Conservation (phyloP, 441 rosid species). For the Daphne laureola region DNA sequence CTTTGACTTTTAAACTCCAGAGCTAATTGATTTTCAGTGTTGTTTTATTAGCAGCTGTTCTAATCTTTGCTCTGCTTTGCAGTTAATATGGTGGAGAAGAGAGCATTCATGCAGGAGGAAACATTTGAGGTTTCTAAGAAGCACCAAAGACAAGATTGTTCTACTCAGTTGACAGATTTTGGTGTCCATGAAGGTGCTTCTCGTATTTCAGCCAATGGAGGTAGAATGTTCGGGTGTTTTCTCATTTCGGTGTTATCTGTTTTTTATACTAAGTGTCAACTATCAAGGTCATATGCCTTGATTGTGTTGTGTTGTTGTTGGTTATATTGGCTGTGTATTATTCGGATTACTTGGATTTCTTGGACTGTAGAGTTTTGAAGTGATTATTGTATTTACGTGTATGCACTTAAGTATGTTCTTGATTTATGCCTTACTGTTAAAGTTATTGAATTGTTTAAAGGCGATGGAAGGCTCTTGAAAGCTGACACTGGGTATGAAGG, state of each 20-base stretch:
- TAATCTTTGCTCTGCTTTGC: slow-evolving; percentile 9
- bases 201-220: slow-evolving; percentile 16
- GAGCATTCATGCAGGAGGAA: slow-evolving; percentile 36
- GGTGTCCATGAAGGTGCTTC: slow-evolving; percentile 16
- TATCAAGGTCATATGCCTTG: slow-evolving; percentile 1
- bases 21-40: background rate
- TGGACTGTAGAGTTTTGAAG: slow-evolving; percentile 1
- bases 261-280: background rate
- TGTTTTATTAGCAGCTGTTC: background rate
- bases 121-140: slow-evolving; percentile 24
- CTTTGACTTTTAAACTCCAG: background rate
- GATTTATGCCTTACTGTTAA: slow-evolving; percentile 12
- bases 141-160: slow-evolving; percentile 31
- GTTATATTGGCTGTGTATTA: background rate
- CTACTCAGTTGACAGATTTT: slow-evolving; percentile 23
- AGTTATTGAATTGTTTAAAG: slow-evolving; percentile 21
- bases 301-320: background rate
- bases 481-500: slow-evolving; percentile 18
- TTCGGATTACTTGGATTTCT: background rate
- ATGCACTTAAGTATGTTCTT: background rate
- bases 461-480: slow-evolving; percentile 17
- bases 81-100: slow-evolving; percentile 40
- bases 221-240: slow-evolving; percentile 19
- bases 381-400: background rate
- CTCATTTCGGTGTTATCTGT: background rate